These are phyloP conservation scores for Myxozyma monticola DNA, from an alignment of 805 yeast species.

Conservation along the genomic window DNA sequence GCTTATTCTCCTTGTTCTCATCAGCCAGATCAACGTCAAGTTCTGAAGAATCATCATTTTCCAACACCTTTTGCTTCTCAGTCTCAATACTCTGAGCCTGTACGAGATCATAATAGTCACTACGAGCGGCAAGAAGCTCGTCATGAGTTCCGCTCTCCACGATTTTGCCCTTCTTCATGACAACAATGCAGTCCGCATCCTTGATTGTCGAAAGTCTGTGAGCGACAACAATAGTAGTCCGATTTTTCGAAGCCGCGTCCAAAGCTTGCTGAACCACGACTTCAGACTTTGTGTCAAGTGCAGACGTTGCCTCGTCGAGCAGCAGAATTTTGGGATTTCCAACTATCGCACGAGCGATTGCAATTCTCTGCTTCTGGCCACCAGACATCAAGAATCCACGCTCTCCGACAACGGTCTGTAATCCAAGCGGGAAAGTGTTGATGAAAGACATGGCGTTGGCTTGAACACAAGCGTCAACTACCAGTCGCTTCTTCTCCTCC, in stretches of 20 bases:
- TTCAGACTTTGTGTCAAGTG: constrained; percentile 61
- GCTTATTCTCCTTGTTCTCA: not conserved
- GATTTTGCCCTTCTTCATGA: constrained; percentile 46
- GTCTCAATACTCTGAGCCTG: constrained; percentile 33
- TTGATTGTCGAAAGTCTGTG: constrained; percentile 52
- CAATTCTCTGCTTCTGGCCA: too few species aligned
- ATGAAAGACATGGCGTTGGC: constrained; percentile 57
- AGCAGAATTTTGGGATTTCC: constrained; percentile 55
- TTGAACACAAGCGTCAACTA: constrained; percentile 47
- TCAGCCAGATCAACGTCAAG: not conserved
- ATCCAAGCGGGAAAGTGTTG: constrained; percentile 51
- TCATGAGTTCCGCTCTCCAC: constrained; percentile 43
- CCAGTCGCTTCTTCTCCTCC: constrained; percentile 41
- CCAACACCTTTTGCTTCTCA: constrained; percentile 8
- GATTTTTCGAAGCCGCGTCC: constrained; percentile 32
- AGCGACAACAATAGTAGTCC: constrained; percentile 54
- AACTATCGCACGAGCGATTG: too few species aligned
- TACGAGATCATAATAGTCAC: constrained; percentile 33
- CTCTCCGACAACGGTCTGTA: constrained; percentile 53
- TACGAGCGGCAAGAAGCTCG: constrained; percentile 33
- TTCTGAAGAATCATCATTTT: not conserved
- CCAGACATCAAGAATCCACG: too few species aligned
- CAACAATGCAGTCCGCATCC: constrained; percentile 51
- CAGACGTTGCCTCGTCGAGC: constrained; percentile 67
- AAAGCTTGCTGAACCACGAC: constrained; percentile 58